Evolutionary conservation across 2,329 filamentous ascomycete species (phyloP), one percentile per base, ranked within the genome.

Genomic region (Thermomyces lanuginosus): DNA sequence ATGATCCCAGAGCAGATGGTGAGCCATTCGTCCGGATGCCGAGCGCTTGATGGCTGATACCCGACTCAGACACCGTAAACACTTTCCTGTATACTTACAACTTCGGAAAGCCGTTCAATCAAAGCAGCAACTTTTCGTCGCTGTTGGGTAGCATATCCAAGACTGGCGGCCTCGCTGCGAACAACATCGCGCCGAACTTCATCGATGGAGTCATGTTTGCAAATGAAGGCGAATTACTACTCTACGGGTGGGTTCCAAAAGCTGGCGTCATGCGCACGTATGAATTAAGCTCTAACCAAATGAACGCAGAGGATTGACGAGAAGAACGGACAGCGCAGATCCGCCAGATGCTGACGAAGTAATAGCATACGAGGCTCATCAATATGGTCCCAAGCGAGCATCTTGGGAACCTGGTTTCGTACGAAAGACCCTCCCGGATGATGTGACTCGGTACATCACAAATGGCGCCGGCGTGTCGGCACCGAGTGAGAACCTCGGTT

Each of bases 401-500:
- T 36, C 41, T 6, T 71, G 65, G 45, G 34, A 34, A 1, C 40
- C 54, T 0, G 59, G 61, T 0, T 69, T 67, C 33, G 18, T 51
- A 2, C 37, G 48, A 5, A 42, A 42, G 1, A 37, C 43, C 1
- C 53, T 76, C 1, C 46, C 60, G 1, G 34, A 49, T 2, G 48
- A 42, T 5, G 44, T 76, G 6, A 78, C 66, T 11, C 60, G 67
- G 26, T 78, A 76, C 39, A 39, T 80, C 15, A 66, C 72, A 0
- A 71, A 66, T 35, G 76, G 76, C 10, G 76, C 66, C 1, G 65
- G 62, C 1, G 71, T 62, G 8, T 77, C 59, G 17, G 69, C 67
- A 0, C 73, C 75, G 0, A 78, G 74, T 0, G 76, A 81, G 45
- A 73, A 78, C 35, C 62, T 71, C 38, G 73, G 72, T 0, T 81